These are phyloP conservation scores for Arthrobotrys megalospora DNA, from an alignment of 2,329 filamentous ascomycete genomes.

Conservation along the genomic window DNA sequence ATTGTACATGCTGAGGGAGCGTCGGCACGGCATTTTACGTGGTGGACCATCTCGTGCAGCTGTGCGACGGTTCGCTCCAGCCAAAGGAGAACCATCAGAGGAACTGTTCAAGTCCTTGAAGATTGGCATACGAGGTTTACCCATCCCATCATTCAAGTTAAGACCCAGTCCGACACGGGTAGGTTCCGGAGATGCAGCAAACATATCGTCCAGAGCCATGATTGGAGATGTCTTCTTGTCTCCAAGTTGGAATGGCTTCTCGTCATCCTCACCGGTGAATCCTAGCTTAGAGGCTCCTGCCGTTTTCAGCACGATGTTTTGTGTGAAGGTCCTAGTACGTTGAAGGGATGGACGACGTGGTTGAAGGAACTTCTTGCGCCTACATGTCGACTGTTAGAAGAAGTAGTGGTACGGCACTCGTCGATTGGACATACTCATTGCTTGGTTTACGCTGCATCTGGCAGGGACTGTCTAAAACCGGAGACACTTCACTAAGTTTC, in stretches of 20 bases:
- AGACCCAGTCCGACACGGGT: constrained; percentile 59
- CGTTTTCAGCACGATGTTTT: constrained; percentile 72
- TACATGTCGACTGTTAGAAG: constrained; percentile 66
- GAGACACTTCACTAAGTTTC: constrained; percentile 69
- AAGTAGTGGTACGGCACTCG: background rate
- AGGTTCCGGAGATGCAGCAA: constrained; percentile 62
- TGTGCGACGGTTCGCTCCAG: constrained; percentile 79
- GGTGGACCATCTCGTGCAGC: constrained; percentile 77
- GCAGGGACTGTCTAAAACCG: constrained; percentile 72
- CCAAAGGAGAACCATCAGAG: constrained; percentile 81
- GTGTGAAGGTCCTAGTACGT: constrained; percentile 81
- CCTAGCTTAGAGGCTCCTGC: constrained; percentile 69
- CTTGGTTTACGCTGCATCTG: constrained; percentile 68
- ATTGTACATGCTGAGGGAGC: constrained; percentile 98
- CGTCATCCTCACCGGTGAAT: constrained; percentile 75
- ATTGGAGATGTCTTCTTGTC: constrained; percentile 65
- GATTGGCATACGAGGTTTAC: constrained; percentile 55
- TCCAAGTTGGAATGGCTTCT: constrained; percentile 83
- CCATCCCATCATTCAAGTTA: constrained; percentile 26
- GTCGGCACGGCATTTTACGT: constrained; percentile 81
- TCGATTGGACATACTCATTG: constrained; percentile 71
- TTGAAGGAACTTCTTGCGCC: constrained; percentile 76
- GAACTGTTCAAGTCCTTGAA: constrained; percentile 51
- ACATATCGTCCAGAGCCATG: constrained; percentile 64
- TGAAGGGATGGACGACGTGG: constrained; percentile 81